Evolutionary conservation across 345 rosid species (phyloP), one percentile per base, ranked within the genome.

Genomic region (Populus alba): DNA sequence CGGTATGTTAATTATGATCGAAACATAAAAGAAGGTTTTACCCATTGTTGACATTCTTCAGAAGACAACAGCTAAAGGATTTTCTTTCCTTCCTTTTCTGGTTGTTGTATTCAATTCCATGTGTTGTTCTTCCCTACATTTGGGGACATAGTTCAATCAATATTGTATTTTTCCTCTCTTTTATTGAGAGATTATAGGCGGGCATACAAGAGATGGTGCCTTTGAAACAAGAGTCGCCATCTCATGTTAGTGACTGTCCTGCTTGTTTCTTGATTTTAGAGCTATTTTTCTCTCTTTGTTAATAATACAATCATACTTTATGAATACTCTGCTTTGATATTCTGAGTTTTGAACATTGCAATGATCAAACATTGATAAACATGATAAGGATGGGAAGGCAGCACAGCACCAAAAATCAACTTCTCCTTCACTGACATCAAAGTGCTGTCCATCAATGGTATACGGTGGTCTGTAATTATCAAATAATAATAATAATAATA

Each of bases 1-100:
- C 98, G 39, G 4, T 79, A 22, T 93, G 98, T 72, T 95, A 85
- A 39, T 94, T 83, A 35, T 25, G 31, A 43, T 23, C 23, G 16
- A 35, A n/a, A 31, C 16, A 27, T 68, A 23, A 53, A 63, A 9
- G 49, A 20, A 29, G n/a, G 7, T 7, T 38, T 41, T 41, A 18
- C 23, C 37, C 65, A 4, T 8, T 59, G 29, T 62, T 8, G n/a
- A 16, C n/a, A 11, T 3, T 12, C 2, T 4, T 16, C 13, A 22
- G 20, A 20, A 13, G 68, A 66, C 66, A 72, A 27, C 3, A 51
- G 17, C 27, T 57, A 70, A 7, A 35, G 74, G 68, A 23, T 35
- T 23, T 2, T 31, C 17, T 61, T 59, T 74, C 35, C 63, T 39
- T 57, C 6, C 8, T 22, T 73, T 11, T 15, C 17, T 66, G 12